Evolutionary conservation across 192 early-diverging fungal genomes (phyloP), one percentile per base, ranked within the genome.

Genomic region (Coemansia erecta): DNA sequence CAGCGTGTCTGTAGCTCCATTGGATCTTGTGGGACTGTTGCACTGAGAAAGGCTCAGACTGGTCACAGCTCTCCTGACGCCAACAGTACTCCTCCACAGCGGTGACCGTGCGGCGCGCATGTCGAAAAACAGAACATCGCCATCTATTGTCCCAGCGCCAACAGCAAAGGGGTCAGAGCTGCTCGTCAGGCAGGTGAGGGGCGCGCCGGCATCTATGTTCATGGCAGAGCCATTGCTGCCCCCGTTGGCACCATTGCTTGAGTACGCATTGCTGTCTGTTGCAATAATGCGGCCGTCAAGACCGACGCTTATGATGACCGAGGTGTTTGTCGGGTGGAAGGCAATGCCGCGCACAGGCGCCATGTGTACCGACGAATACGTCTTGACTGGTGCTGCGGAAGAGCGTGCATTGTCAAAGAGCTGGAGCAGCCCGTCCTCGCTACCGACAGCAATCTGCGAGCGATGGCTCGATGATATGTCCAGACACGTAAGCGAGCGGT

Each of bases 361-460:
- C 5, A 60, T 43, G 19, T 77, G 73, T 35, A 67, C 46, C 17
- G 52, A 64, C 14, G 68, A 53, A 35, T 66, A 63, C 39, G 68
- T 49, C 53, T 55, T 68, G n/a, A 64, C 10, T 1, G 70, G 70
- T 9, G 66, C 62, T 11, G 51, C 45, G 10, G 54, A 66, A 8
- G 57, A 58, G 17, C 76, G 61, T 9, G 66, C 17, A 11, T 71
- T 48, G 51, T 79, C 76, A 22, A 79, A 79, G n/a, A 79, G 61
- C 63, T 79, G 76, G 19, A 79, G 2, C 13, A 72, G 50, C 18
- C 76, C 76, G 42, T 79, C 76, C 47, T 79, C 76, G 49, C 66
- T 73, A 13, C 76, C 76, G 2, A 73, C 70, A 3, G 56, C 46
- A 18, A 79, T 48, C 43, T 68, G 66, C 12, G 70, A 49, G 14